Base-by-base conservation (phyloP, 2,329 filamentous ascomycete species). In the Colletotrichum limetticola region DNA sequence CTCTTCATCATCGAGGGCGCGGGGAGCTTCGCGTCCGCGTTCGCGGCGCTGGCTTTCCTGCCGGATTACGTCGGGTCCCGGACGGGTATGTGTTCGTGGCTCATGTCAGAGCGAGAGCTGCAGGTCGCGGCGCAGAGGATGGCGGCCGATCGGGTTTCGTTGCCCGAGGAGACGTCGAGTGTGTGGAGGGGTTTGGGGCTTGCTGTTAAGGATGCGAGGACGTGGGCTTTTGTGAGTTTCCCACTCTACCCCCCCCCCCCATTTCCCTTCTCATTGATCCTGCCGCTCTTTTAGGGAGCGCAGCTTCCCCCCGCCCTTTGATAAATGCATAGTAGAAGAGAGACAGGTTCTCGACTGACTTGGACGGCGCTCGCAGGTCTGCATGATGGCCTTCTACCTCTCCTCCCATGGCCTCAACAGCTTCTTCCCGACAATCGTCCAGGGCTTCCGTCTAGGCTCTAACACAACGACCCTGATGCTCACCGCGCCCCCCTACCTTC, bases 1-100 rank as follows among this genome's bases (percentile, higher is more conserved):
- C 86, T 94, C 28, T 94, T 94, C 80, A 90, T 94, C 59, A 88
- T 92, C 14, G 91, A 94, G 76, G 92, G 92, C 9, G 83, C 85
- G 4, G 83, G 75, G 4, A 80, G 78, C 26, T 73, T 78, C 22
- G 69, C 71, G 35, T 67, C 77, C 19, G 76, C 76, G 1, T 66
- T 76, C 24, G n/a, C 72, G 14, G 76, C 76, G 49, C 59, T 72
- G 11, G 75, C 76, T 22, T 68, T 79, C 16, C 74, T 79, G 19
- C 77, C 78, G 24, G 76, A 79, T 52, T 78, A 76, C 61, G 26
- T 73, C 11, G 71, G 71, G 11, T 70, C 66, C n/a, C 53, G 42
- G 22, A 73, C 71, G 7, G 76, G 71, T 24, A 26, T 73, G 35
- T 73, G 71, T 32, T 73, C 71, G 49, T 73, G 71, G 71, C 66